Evolutionary conservation across 2,329 filamentous ascomycete genomes (phyloP).

Genomic region (Blastomyces silverae): DNA sequence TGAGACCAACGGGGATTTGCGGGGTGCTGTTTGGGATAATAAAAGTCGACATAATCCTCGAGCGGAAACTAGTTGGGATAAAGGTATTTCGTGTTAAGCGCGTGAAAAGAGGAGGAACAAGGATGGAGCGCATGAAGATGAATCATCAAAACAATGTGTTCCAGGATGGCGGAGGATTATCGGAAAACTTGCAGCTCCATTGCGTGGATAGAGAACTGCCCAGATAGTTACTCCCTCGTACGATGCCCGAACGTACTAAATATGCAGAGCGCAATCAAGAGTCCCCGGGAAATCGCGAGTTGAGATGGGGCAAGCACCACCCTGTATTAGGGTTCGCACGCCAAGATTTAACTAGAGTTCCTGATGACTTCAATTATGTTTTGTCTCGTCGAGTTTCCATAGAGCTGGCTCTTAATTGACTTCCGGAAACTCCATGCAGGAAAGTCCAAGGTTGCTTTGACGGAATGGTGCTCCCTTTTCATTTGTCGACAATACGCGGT

Average conservation of each 20-base stretch:
- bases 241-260: too few relatives aligned
- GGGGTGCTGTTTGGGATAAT: slow-evolving; percentile 33
- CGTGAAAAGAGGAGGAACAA: background rate
- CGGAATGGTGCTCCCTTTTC: background rate
- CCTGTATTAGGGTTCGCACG: background rate
- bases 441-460: background rate
- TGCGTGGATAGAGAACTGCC: too few relatives aligned
- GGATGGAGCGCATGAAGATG: background rate
- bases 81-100: background rate
- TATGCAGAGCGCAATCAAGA: too few relatives aligned
- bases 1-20: slow-evolving; percentile 39
- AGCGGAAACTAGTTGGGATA: slow-evolving; percentile 6
- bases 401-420: background rate
- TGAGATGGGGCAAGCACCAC: background rate
- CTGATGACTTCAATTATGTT: background rate
- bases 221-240: too few relatives aligned
- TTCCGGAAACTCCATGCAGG: background rate
- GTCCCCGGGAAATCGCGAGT: too few relatives aligned
- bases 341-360: background rate
- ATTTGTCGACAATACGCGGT: slow-evolving; percentile 3
- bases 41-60: slow-evolving; percentile 38
- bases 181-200: background rate
- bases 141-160: background rate
- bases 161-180: background rate
- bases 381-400: background rate